Percentiles rank a stretch among this genome's conserved stretches.
phyloP scores from a whole-genome alignment of 129 eudicot genomes.

The Chrysanthemum seticuspe region DNA sequence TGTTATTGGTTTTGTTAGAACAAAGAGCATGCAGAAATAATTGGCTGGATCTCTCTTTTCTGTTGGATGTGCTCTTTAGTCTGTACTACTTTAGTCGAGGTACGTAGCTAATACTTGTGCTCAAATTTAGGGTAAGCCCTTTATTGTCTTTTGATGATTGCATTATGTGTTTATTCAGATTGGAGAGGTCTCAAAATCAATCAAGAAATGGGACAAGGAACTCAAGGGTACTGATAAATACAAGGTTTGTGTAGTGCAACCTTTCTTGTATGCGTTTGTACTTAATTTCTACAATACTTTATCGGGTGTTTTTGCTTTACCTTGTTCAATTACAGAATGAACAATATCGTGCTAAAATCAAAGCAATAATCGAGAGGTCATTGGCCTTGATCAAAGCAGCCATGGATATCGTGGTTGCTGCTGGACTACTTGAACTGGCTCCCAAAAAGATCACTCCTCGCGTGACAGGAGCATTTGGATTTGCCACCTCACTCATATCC shows the following conservation, averaged over 20 bases:
- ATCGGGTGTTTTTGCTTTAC: neutral
- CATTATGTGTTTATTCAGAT: constrained; percentile 39
- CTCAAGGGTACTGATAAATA: constrained; percentile 63
- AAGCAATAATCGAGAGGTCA: constrained; percentile 76
- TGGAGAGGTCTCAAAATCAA: constrained; percentile 79
- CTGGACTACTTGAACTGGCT: constrained; percentile 78
- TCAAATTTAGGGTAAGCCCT: neutral
- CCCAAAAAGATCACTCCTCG: constrained; percentile 94
- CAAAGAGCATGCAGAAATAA: constrained; percentile 75
- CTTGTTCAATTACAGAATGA: constrained; percentile 54
- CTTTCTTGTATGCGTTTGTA: neutral
- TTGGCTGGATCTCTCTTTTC: constrained; percentile 80
- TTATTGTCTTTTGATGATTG: constrained; percentile 10
- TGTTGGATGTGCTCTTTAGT: constrained; percentile 94
- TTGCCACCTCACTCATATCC: constrained; percentile 82
- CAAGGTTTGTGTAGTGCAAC: constrained; percentile 50
- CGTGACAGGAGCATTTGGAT: constrained; percentile 93
- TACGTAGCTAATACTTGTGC: constrained; percentile 22
- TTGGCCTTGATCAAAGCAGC: constrained; percentile 84
- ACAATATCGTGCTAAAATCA: constrained; percentile 59
- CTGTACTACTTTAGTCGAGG: constrained; percentile 87
- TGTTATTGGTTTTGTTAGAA: constrained; percentile 49
- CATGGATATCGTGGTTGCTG: constrained; percentile 86
- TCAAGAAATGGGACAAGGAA: constrained; percentile 89
- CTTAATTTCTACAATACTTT: neutral